These are phyloP conservation scores for Oryza glaberrima DNA, from an alignment of 176 grass and related monocot species.

Conservation along the genomic window DNA sequence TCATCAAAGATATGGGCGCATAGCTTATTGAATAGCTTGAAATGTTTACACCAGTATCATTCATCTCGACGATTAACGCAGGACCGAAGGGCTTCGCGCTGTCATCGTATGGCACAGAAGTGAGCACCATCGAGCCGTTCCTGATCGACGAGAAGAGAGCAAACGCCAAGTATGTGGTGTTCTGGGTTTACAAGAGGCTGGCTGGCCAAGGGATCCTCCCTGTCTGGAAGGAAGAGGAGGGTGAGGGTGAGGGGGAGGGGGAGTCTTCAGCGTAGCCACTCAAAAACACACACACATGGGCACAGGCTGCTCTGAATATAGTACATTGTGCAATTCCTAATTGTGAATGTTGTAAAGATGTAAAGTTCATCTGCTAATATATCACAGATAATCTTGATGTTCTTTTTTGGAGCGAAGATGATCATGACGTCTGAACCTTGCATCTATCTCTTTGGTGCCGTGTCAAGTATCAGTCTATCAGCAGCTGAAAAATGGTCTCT, in stretches of 20 bases:
- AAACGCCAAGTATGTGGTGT: constrained; percentile 64
- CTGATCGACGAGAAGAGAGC: constrained; percentile 88
- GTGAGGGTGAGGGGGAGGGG: constrained; percentile 28
- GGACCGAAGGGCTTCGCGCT: constrained; percentile 92
- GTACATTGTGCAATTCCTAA: constrained; percentile 23
- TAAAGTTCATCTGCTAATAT: constrained; percentile 40
- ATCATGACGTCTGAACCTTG: constrained; percentile 11
- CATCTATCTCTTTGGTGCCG: neutral
- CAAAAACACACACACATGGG: neutral
- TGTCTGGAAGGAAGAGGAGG: constrained; percentile 63
- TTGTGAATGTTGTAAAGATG: constrained; percentile 32
- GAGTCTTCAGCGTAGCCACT: constrained; percentile 22
- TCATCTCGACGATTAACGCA: constrained; percentile 24
- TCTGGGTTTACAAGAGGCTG: constrained; percentile 94
- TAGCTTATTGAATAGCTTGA: neutral
- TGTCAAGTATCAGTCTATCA: neutral
- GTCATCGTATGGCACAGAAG: constrained; percentile 65
- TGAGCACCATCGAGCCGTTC: constrained; percentile 93
- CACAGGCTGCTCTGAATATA: constrained; percentile 18
- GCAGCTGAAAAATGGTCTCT: neutral
- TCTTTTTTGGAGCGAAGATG: neutral
- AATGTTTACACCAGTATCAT: neutral
- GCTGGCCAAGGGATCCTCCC: constrained; percentile 90
- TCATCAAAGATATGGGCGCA: neutral
- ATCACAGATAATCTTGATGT: neutral